Base-by-base conservation (phyloP, 257 asterid species). In the Fraxinus pennsylvanica region DNA sequence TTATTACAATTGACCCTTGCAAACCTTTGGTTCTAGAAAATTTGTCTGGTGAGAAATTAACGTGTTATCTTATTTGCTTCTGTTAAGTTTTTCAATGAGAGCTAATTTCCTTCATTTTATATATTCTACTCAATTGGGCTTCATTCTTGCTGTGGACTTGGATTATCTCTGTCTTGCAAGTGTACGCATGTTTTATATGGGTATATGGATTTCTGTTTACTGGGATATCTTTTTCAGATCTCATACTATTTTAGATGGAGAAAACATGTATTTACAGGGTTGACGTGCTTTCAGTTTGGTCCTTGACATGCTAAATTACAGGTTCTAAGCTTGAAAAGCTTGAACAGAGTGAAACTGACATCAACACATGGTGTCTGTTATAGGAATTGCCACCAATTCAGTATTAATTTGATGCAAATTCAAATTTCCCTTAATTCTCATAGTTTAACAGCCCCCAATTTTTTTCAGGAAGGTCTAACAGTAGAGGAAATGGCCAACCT, bases 401-500 rank as follows among this genome's bases (percentile, higher is more conserved):
- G 15, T 21, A 61, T 61, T 61, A 21, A 1, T 9, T 21, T 8
- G 68, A 61, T 21, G 15, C 32, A 25, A 9, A 61, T 22, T 61
- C 3, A 17, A 21, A 61, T 9, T 52, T 21, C 15, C 13, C 32
- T 61, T 9, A 9, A 61, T 8, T 61, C 68, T 61, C 33, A 2
- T 61, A 21, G 32, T 25, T 61, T 61, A 10, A 61, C 32, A 25
- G 32, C 14, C 14, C 68, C 32, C 68, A 8, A 9, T 22, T 7
- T 61, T 67, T 76, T 72, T 57, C 97, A 94, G 99, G 95, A 86
- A 80, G 99, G 97, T 79, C 87, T 87, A 74, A 90, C 96, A n/a
- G 92, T 91, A 45, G 96, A 92, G 79, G 99, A 94, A 88, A 85
- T 85, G 15, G 89, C 89, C 38, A 87, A 84, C 97, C 97, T 3